phyloP scores from a whole-genome alignment of 495 filamentous ascomycete genomes.

The Aspergillus sclerotiicarbonarius region DNA sequence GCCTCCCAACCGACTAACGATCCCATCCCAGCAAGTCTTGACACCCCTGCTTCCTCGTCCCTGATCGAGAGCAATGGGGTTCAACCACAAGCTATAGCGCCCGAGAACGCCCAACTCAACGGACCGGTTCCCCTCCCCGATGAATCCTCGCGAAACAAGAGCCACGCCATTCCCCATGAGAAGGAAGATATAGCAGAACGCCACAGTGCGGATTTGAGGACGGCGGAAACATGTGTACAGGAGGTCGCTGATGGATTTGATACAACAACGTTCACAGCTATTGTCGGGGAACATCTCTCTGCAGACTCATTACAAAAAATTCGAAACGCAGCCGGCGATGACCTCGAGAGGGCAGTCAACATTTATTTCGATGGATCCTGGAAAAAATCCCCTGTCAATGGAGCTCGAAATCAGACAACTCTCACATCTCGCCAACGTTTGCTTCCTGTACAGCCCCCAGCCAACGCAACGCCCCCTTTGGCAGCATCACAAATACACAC shows the following conservation, averaged over 20 bases:
- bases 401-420: slow-evolving; percentile 13
- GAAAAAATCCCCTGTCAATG: slow-evolving; percentile 50
- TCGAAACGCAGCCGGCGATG: slow-evolving; percentile 55
- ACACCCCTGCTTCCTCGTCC: slow-evolving; percentile 26
- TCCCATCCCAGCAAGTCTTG: slow-evolving; percentile 3
- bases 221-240: not conserved
- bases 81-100: not conserved
- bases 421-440: slow-evolving; percentile 15
- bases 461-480: not conserved
- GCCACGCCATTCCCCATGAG: not conserved
- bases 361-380: slow-evolving; percentile 95
- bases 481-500: not conserved
- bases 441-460: slow-evolving; percentile 7
- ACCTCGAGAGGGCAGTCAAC: slow-evolving; percentile 68
- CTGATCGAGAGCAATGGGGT: slow-evolving; percentile 1
- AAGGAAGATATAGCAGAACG: not conserved
- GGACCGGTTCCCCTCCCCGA: not conserved
- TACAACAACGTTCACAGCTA: slow-evolving; percentile 61
- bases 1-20: slow-evolving; percentile 4
- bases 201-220: not conserved
- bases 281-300: slow-evolving; percentile 67
- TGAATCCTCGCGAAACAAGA: not conserved
- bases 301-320: slow-evolving; percentile 50
- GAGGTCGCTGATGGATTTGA: slow-evolving; percentile 54
- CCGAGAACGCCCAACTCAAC: not conserved